Conservation (phyloP, 768 basidiomycete species). For the Lepiota brunneoincarnata region DNA sequence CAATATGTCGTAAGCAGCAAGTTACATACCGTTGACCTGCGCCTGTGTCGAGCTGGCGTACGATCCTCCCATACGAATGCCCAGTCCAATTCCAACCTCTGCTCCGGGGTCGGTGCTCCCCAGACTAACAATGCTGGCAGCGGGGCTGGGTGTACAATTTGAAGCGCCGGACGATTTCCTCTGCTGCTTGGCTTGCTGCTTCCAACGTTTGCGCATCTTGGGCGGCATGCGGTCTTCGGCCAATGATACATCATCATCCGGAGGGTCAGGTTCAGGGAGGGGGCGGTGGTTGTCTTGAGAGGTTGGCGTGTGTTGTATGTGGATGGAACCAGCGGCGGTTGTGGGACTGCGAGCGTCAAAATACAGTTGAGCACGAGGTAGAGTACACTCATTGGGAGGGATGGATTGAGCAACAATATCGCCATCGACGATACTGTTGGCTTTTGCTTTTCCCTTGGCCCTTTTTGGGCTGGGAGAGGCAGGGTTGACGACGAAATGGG, state of each 20-base stretch:
- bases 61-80: neutral
- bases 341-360: neutral
- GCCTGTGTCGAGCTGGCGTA: neutral
- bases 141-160: neutral
- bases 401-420: neutral
- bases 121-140: neutral
- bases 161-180: neutral
- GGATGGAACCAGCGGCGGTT: neutral
- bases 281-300: neutral
- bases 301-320: constrained; percentile 5
- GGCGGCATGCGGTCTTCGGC: constrained; percentile 51
- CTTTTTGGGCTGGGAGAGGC: constrained; percentile 11
- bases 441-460: constrained; percentile 20
- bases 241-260: constrained; percentile 5
- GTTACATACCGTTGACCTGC: too few relatives aligned
- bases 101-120: neutral
- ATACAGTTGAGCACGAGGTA: neutral
- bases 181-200: constrained; percentile 17
- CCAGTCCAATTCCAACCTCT: neutral
- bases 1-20: neutral
- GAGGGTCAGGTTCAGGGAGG: constrained; percentile 17
- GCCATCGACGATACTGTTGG: neutral
- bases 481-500: neutral
- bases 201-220: constrained; percentile 59
- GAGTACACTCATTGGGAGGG: neutral